Evolutionary conservation across 345 rosid species (phyloP).

Genomic region (Eucalyptus cloeziana): DNA sequence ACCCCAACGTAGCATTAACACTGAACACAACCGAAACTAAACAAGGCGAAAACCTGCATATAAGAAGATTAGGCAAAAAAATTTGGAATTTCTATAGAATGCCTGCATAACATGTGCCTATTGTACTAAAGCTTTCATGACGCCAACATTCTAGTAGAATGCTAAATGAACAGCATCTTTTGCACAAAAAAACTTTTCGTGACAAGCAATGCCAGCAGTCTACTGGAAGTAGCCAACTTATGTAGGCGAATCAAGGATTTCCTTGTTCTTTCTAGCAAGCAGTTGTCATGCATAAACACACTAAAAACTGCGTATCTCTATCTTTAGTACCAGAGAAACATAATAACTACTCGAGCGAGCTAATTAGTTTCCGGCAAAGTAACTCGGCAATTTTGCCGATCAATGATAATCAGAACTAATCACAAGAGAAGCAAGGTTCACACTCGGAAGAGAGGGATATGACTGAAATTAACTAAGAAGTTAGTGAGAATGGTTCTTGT

Average conservation of each 20-base stretch:
- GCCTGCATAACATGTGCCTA: neutral
- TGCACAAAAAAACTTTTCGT: neutral
- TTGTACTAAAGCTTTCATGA: neutral
- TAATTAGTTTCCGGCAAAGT: neutral
- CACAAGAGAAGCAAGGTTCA: neutral
- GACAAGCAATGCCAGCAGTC: neutral
- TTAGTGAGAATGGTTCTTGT: constrained; percentile 2
- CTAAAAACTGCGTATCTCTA: neutral
- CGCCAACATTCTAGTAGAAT: neutral
- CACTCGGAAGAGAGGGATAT: neutral
- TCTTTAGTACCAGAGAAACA: neutral
- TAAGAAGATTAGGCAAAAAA: neutral
- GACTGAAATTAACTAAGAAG: neutral
- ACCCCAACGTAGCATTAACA: neutral
- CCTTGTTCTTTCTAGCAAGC: neutral
- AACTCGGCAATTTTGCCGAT: neutral
- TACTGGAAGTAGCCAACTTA: neutral
- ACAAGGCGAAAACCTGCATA: neutral
- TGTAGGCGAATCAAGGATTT: neutral
- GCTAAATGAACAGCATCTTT: neutral
- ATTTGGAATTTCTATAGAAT: neutral
- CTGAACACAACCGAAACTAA: neutral
- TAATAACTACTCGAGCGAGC: neutral
- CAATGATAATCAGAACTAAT: neutral
- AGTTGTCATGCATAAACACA: neutral